Conservation (phyloP, 108 stramenopile genomes). For the Nannochloropsis gaditana region DNA sequence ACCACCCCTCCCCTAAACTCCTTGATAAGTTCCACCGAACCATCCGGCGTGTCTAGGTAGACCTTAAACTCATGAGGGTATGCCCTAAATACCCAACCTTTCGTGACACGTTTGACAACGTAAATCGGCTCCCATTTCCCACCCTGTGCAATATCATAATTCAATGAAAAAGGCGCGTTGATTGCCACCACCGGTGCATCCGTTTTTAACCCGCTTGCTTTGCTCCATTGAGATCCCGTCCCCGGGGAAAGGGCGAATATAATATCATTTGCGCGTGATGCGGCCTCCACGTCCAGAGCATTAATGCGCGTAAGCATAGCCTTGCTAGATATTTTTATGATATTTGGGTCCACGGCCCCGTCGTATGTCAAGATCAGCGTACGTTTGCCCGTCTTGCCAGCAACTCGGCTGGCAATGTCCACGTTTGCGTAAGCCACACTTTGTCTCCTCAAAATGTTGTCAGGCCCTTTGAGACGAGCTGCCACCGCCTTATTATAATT, state of each 20-base stretch:
- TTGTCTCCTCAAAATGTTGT: constrained; percentile 3
- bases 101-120: background rate
- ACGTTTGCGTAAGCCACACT: background rate
- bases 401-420: background rate
- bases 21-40: constrained; percentile 20
- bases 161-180: background rate
- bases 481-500: background rate
- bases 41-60: background rate
- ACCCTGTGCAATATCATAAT: background rate
- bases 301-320: constrained; percentile 14
- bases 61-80: background rate
- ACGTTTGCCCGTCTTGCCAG: background rate
- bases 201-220: background rate
- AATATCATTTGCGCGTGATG: background rate
- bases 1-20: background rate
- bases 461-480: background rate
- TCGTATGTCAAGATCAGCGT: background rate
- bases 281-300: background rate
- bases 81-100: background rate
- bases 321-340: background rate
- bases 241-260: constrained; percentile 16
- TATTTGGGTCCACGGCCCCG: background rate
- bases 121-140: constrained; percentile 2
- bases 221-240: background rate
- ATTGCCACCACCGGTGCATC: background rate